These are phyloP conservation scores for Oryza australiensis DNA, from an alignment of 176 grass and related monocot genomes.

Conservation along the genomic window DNA sequence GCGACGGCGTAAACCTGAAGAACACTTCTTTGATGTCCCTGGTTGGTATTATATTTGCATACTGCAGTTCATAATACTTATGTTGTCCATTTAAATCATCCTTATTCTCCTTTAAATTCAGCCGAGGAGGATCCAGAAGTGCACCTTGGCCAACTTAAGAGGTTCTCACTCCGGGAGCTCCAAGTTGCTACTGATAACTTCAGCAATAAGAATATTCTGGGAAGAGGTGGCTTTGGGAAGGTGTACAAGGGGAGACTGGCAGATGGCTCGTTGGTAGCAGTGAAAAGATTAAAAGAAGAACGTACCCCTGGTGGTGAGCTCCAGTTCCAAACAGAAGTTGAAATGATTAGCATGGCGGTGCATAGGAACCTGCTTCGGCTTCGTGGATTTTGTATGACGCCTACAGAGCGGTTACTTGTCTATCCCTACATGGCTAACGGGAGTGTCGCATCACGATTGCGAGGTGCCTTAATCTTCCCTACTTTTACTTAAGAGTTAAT, in stretches of 20 bases:
- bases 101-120: constrained; percentile 44
- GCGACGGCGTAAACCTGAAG: constrained; percentile 73
- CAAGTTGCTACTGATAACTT: constrained; percentile 90
- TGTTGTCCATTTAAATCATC: constrained; percentile 40
- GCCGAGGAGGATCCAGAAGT: constrained; percentile 94
- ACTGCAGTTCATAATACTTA: background rate
- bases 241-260: constrained; percentile 77
- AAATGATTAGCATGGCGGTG: constrained; percentile 90
- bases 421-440: constrained; percentile 81
- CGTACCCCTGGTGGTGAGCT: constrained; percentile 69
- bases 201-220: constrained; percentile 75
- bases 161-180: constrained; percentile 78
- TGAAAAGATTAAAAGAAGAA: constrained; percentile 80
- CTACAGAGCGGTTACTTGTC: constrained; percentile 74
- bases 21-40: constrained; percentile 82
- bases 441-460: constrained; percentile 75
- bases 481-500: background rate
- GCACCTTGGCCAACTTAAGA: constrained; percentile 87
- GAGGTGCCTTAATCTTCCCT: constrained; percentile 41
- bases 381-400: constrained; percentile 87
- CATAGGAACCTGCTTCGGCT: constrained; percentile 72
- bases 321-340: constrained; percentile 82
- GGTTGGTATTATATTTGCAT: constrained; percentile 48
- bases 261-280: constrained; percentile 74
- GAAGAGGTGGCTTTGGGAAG: constrained; percentile 94